Percentiles rank a stretch among this genome's conserved stretches.
Conservation (phyloP, 2,329 filamentous ascomycete genomes). For the Fusarium paranaense region DNA sequence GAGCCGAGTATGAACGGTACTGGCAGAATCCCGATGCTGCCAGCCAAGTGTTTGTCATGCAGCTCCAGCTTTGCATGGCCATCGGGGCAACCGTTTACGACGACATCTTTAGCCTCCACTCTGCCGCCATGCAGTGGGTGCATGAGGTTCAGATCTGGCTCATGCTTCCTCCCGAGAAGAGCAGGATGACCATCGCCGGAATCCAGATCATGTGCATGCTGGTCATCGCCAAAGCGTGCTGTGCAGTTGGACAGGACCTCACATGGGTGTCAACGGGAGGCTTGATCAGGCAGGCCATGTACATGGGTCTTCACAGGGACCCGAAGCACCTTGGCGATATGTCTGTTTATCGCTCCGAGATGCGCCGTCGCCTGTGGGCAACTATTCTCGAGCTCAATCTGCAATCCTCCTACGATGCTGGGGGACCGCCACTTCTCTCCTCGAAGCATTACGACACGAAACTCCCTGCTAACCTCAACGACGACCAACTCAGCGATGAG, state of each 20-base stretch:
- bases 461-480: slow-evolving; percentile 63
- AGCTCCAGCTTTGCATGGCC: slow-evolving; percentile 65
- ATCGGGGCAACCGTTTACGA: slow-evolving; percentile 63
- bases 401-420: slow-evolving; percentile 62
- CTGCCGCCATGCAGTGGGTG: slow-evolving; percentile 61
- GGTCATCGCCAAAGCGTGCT: slow-evolving; percentile 60
- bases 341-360: slow-evolving; percentile 61
- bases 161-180: slow-evolving; percentile 59
- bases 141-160: slow-evolving; percentile 66
- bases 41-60: slow-evolving; percentile 60
- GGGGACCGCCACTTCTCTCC: slow-evolving; percentile 61
- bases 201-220: slow-evolving; percentile 67
- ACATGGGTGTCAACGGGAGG: slow-evolving; percentile 64
- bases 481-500: slow-evolving; percentile 60
- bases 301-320: slow-evolving; percentile 70
- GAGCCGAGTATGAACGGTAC: slow-evolving; percentile 63
- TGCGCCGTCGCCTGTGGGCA: slow-evolving; percentile 67
- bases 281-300: slow-evolving; percentile 65
- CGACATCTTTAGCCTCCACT: slow-evolving; percentile 56
- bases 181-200: slow-evolving; percentile 59
- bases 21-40: slow-evolving; percentile 57
- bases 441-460: slow-evolving; percentile 62
- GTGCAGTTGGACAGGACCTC: slow-evolving; percentile 61
- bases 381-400: slow-evolving; percentile 67
- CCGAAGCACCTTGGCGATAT: slow-evolving; percentile 62